A percentile compares a stretch with the other conserved stretches of the same genome.
phyloP scores from a whole-genome alignment of 208 protist species.

The Leishmania braziliensis region DNA sequence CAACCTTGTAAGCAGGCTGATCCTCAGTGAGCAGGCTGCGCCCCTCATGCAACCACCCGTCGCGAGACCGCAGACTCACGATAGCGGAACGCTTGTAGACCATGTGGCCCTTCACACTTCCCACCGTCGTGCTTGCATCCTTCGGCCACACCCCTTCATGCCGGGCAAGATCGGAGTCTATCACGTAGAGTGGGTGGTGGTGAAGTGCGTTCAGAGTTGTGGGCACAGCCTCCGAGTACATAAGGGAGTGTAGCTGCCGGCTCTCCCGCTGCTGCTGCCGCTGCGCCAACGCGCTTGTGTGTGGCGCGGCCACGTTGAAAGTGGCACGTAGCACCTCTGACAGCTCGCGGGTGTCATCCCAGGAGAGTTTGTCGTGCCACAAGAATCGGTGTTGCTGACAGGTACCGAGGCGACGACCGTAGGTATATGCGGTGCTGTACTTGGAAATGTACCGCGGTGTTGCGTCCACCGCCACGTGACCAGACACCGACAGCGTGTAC shows the following conservation, averaged over 20 bases:
- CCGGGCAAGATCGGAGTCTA: slow-evolving; percentile 74
- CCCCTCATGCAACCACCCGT: slow-evolving; percentile 88
- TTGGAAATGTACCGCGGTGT: slow-evolving; percentile 86
- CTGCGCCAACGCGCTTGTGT: slow-evolving; percentile 27
- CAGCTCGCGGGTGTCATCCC: slow-evolving; percentile 83
- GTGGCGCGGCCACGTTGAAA: slow-evolving; percentile 37
- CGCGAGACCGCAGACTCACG: slow-evolving; percentile 75
- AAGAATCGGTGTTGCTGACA: slow-evolving; percentile 70
- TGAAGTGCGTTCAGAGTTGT: slow-evolving; percentile 76
- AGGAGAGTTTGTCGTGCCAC: slow-evolving; percentile 71
- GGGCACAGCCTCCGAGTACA: slow-evolving; percentile 83
- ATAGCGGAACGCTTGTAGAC: slow-evolving; percentile 91
- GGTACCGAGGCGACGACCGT: slow-evolving; percentile 58
- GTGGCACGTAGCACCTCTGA: slow-evolving; percentile 68
- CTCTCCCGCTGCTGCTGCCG: slow-evolving; percentile 51
- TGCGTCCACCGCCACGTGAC: slow-evolving; percentile 71
- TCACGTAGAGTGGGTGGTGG: slow-evolving; percentile 86
- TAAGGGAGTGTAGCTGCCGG: slow-evolving; percentile 76
- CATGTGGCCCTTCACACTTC: slow-evolving; percentile 80
- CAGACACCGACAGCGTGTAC: slow-evolving; percentile 80
- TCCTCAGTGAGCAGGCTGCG: slow-evolving; percentile 68
- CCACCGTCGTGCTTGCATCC: slow-evolving; percentile 72
- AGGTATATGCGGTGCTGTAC: slow-evolving; percentile 68
- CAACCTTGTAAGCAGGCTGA: slow-evolving; percentile 74
- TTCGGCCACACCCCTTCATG: slow-evolving; percentile 87